Percentiles rank a stretch among this genome's conserved stretches.
These are phyloP conservation scores for Ormosia semicastrata DNA, from an alignment of 306 rosid species.

Conservation along the genomic window DNA sequence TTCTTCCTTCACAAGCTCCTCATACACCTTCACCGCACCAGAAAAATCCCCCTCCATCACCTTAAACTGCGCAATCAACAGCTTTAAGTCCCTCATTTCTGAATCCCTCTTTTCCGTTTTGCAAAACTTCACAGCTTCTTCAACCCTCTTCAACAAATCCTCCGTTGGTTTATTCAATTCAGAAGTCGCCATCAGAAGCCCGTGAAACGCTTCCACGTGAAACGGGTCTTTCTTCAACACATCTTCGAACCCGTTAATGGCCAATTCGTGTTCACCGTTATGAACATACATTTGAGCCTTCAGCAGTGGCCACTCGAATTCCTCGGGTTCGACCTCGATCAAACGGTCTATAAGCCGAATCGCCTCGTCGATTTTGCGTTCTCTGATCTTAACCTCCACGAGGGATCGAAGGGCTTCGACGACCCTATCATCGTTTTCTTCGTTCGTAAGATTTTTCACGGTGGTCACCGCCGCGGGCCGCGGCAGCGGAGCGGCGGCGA, in stretches of 20 bases:
- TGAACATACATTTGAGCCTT: constrained; percentile 66
- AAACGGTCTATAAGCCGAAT: constrained; percentile 51
- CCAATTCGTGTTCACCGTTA: constrained; percentile 47
- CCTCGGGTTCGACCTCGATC: constrained; percentile 66
- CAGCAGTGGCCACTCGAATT: constrained; percentile 59
- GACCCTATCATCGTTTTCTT: constrained; percentile 37
- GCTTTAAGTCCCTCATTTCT: constrained; percentile 85
- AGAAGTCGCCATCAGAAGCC: constrained; percentile 59
- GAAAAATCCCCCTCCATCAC: constrained; percentile 66
- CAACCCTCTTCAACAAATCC: constrained; percentile 46
- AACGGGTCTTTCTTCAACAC: constrained; percentile 57
- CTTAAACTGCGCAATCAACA: constrained; percentile 70
- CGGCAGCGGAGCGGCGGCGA: constrained; percentile 42
- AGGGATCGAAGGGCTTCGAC: constrained; percentile 54
- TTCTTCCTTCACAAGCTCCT: constrained; percentile 74
- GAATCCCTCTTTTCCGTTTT: constrained; percentile 44
- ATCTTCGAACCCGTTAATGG: constrained; percentile 51
- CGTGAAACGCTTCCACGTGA: constrained; percentile 69
- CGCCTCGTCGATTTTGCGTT: constrained; percentile 57
- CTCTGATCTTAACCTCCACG: constrained; percentile 50
- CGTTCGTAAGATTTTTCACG: neutral
- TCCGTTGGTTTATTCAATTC: constrained; percentile 37
- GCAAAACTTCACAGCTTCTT: constrained; percentile 50
- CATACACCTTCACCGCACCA: constrained; percentile 72
- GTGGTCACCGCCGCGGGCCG: constrained; percentile 38